These are phyloP conservation scores for Russula emetica DNA, from an alignment of 768 basidiomycete genomes.

Conservation along the genomic window DNA sequence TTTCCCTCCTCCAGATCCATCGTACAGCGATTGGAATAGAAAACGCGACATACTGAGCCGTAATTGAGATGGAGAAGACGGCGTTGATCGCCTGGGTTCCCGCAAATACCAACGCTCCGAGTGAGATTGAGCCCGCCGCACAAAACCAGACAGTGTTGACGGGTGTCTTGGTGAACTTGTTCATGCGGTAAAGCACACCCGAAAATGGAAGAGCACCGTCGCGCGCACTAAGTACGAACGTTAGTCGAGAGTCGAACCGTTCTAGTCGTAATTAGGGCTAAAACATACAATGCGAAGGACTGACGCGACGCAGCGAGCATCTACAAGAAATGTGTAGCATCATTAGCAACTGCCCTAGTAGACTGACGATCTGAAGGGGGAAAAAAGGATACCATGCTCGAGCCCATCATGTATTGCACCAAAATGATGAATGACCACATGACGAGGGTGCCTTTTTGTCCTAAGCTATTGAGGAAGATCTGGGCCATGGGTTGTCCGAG, in stretches of 20 bases:
- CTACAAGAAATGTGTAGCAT: constrained; percentile 28
- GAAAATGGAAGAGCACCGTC: constrained; percentile 63
- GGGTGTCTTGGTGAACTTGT: constrained; percentile 49
- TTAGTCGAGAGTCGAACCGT: not conserved
- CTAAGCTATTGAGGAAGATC: constrained; percentile 46
- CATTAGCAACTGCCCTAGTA: not conserved
- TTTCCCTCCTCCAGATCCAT: constrained; percentile 43
- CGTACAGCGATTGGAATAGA: constrained; percentile 50
- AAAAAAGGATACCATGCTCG: constrained; percentile 40
- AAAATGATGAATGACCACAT: constrained; percentile 56
- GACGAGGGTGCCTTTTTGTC: constrained; percentile 45
- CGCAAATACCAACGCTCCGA: constrained; percentile 54
- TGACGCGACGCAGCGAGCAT: constrained; percentile 52
- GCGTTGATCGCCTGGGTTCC: constrained; percentile 54
- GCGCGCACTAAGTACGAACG: constrained; percentile 33
- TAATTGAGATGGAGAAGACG: constrained; percentile 50
- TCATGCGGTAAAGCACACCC: constrained; percentile 51
- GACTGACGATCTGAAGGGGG: not conserved
- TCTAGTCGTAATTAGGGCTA: too few relatives aligned
- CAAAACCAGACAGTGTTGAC: constrained; percentile 58
- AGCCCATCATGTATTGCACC: constrained; percentile 50
- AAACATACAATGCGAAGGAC: constrained; percentile 46
- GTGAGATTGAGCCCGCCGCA: constrained; percentile 37
- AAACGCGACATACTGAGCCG: constrained; percentile 45
- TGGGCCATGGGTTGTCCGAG: constrained; percentile 44